Conservation (phyloP, 2,329 filamentous ascomycete species). For the Calonectria hongkongensis region DNA sequence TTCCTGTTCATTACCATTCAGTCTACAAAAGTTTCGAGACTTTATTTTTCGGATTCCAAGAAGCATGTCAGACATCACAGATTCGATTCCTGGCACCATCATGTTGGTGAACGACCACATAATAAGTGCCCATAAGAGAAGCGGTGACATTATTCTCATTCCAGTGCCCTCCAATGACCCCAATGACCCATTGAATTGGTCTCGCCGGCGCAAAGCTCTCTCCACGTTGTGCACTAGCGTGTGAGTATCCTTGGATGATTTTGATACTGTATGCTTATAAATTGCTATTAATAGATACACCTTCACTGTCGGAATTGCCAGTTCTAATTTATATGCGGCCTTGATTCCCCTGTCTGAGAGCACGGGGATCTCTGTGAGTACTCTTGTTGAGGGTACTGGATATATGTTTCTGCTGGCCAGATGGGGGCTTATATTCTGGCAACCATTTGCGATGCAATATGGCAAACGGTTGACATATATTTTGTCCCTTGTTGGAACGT, state of each 20-base stretch:
- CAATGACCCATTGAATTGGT: conserved; percentile 65
- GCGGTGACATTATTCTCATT: conserved; percentile 68
- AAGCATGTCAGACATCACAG: conserved; percentile 11
- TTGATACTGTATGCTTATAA: background rate
- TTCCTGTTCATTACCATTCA: too few species aligned
- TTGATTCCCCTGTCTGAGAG: conserved; percentile 60
- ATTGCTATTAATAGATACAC: conserved; percentile 55
- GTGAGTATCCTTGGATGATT: conserved; percentile 47
- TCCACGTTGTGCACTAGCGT: conserved; percentile 54
- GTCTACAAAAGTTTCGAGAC: background rate
- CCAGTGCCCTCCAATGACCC: conserved; percentile 64
- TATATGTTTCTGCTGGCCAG: conserved; percentile 66
- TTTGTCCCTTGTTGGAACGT: conserved; percentile 58
- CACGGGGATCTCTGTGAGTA: conserved; percentile 57
- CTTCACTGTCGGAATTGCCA: conserved; percentile 63
- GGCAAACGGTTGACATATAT: conserved; percentile 65
- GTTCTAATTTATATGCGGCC: conserved; percentile 62
- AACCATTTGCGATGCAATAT: conserved; percentile 67
- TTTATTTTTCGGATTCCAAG: conserved; percentile 3
- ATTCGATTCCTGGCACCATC: conserved; percentile 61
- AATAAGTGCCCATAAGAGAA: conserved; percentile 56
- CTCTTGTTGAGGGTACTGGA: conserved; percentile 63
- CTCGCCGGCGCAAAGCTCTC: conserved; percentile 50
- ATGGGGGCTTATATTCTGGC: conserved; percentile 68
- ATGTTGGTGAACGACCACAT: conserved; percentile 61